phyloP scores from a whole-genome alignment of 768 basidiomycete genomes.

The Phaeotremella skinneri region DNA sequence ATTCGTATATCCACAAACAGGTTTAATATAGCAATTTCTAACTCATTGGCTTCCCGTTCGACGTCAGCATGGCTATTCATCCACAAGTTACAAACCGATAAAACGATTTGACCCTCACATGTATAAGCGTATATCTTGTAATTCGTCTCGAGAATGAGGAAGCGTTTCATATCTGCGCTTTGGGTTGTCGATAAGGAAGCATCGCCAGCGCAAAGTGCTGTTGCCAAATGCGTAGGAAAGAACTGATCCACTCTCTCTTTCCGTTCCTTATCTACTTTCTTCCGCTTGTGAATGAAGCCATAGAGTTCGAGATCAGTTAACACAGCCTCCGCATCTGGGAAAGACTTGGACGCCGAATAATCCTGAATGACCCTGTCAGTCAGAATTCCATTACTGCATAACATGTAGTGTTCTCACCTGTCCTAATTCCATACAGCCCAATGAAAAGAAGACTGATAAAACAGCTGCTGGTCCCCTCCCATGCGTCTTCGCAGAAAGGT shows the following conservation, averaged over 20 bases:
- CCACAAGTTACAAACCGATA: conserved; percentile 10
- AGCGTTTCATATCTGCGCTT: conserved; percentile 67
- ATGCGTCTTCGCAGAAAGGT: background rate
- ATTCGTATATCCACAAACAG: conserved; percentile 89
- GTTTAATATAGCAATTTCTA: conserved; percentile 93
- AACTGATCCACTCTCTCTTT: conserved; percentile 68
- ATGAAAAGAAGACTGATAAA: conserved; percentile 90
- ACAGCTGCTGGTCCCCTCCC: conserved; percentile 85
- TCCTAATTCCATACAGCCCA: conserved; percentile 93
- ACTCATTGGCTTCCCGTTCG: conserved; percentile 71
- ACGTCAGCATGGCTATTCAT: conserved; percentile 1
- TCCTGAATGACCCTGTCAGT: conserved; percentile 58
- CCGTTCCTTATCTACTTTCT: conserved; percentile 9
- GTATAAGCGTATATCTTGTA: conserved; percentile 98
- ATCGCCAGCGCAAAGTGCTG: conserved; percentile 87
- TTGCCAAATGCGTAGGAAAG: conserved; percentile 89
- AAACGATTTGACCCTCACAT: conserved; percentile 57
- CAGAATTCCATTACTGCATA: conserved; percentile 4
- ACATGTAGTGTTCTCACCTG: conserved; percentile 58
- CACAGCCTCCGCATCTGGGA: conserved; percentile 77
- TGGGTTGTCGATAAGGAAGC: conserved; percentile 63
- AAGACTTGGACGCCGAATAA: conserved; percentile 79
- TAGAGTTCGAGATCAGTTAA: conserved; percentile 90
- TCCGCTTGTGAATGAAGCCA: conserved; percentile 85
- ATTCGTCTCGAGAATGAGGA: conserved; percentile 96